These are phyloP conservation scores for Talaromyces islandicus DNA, from an alignment of 2,329 filamentous ascomycete genomes.

Conservation along the genomic window DNA sequence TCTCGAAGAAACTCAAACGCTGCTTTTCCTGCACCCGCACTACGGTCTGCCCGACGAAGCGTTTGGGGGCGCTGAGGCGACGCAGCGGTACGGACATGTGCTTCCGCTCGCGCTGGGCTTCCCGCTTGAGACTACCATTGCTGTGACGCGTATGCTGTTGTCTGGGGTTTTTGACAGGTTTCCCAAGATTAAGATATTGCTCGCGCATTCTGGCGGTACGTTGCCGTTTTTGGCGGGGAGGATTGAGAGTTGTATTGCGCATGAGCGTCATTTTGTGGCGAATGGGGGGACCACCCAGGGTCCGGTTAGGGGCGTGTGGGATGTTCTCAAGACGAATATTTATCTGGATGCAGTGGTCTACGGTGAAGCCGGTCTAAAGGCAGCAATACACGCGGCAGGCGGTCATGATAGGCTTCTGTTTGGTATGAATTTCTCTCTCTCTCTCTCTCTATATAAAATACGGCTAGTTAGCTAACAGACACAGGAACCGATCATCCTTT, in stretches of 20 bases:
- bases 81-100: slow-evolving; percentile 75
- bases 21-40: slow-evolving; percentile 85
- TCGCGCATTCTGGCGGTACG: slow-evolving; percentile 85
- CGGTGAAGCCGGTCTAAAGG: slow-evolving; percentile 55
- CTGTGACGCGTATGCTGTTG: slow-evolving; percentile 81
- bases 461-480: slow-evolving; percentile 8
- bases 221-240: slow-evolving; percentile 82
- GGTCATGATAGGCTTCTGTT: slow-evolving; percentile 36
- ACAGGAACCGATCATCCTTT: slow-evolving; percentile 41
- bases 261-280: slow-evolving; percentile 69
- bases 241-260: slow-evolving; percentile 79
- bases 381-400: slow-evolving; percentile 67
- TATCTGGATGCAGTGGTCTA: slow-evolving; percentile 68
- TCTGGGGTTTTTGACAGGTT: slow-evolving; percentile 77
- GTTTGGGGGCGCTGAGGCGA: slow-evolving; percentile 68
- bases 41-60: slow-evolving; percentile 79
- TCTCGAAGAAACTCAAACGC: slow-evolving; percentile 57
- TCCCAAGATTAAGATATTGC: slow-evolving; percentile 61
- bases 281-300: slow-evolving; percentile 57
- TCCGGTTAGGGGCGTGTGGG: slow-evolving; percentile 56
- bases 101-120: slow-evolving; percentile 81
- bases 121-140: slow-evolving; percentile 88
- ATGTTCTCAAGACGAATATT: slow-evolving; percentile 66
- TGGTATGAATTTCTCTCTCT: slow-evolving; percentile 22
- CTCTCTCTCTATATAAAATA: not conserved